phyloP scores from a whole-genome alignment of 768 basidiomycete species.

The Mycena alexandri region DNA sequence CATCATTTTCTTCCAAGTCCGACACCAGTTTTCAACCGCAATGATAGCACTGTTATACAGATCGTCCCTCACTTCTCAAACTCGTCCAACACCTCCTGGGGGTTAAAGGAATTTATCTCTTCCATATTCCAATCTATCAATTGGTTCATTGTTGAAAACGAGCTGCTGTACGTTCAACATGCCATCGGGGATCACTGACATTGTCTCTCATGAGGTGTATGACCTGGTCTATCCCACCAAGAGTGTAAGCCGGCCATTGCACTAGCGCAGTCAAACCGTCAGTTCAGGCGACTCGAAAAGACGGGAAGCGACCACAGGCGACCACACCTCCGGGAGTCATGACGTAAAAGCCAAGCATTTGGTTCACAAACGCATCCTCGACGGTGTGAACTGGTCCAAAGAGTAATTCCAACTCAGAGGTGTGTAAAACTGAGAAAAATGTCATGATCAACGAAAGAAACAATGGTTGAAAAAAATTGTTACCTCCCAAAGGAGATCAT shows the following conservation, averaged over 20 bases:
- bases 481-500: conserved; percentile 63
- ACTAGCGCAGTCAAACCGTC: conserved; percentile 43
- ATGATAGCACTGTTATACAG: too few relatives aligned
- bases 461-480: conserved; percentile 1
- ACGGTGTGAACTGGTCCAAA: conserved; percentile 62
- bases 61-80: conserved; percentile 56
- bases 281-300: not conserved
- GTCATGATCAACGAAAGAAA: not conserved
- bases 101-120: conserved; percentile 59
- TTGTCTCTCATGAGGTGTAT: conserved; percentile 66
- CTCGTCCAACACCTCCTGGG: conserved; percentile 54
- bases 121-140: conserved; percentile 55
- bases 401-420: conserved; percentile 60
- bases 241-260: conserved; percentile 61
- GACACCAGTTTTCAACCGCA: too few relatives aligned
- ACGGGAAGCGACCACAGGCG: not conserved
- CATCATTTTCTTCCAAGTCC: too few relatives aligned
- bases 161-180: conserved; percentile 25
- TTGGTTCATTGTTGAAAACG: not conserved
- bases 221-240: conserved; percentile 47
- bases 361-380: conserved; percentile 61
- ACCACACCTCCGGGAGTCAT: conserved; percentile 67
- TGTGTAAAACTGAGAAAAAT: conserved; percentile 57
- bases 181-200: conserved; percentile 68
- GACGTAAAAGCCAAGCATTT: conserved; percentile 66